phyloP scores from a whole-genome alignment of 1,139 yeast species.

The Casaregolazyma suthepensis region DNA sequence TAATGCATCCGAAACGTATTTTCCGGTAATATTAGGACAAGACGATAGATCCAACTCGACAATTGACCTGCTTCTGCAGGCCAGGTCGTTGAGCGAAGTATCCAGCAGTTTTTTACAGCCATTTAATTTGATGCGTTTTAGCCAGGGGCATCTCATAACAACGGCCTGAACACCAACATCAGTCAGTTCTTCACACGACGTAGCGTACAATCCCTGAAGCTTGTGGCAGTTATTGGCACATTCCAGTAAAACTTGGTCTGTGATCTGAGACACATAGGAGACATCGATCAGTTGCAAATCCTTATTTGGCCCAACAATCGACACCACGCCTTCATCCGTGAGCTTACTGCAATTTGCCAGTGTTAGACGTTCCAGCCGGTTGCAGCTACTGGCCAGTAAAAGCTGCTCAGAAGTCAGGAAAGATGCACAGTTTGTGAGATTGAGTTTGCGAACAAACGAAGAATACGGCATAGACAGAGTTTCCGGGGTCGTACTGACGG shows the following conservation, averaged over 20 bases:
- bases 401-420: slow-evolving; percentile 59
- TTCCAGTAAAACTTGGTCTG: slow-evolving; percentile 64
- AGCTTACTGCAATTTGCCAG: slow-evolving; percentile 72
- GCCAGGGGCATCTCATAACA: slow-evolving; percentile 59
- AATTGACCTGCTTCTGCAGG: slow-evolving; percentile 63
- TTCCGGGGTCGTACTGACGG: slow-evolving; percentile 14
- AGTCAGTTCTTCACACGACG: slow-evolving; percentile 67
- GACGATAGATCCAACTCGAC: slow-evolving; percentile 89
- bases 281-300: slow-evolving; percentile 81
- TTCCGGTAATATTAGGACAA: slow-evolving; percentile 68
- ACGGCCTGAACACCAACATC: slow-evolving; percentile 60
- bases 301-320: slow-evolving; percentile 57
- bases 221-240: slow-evolving; percentile 67
- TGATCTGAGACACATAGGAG: slow-evolving; percentile 67
- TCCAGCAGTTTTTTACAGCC: slow-evolving; percentile 66
- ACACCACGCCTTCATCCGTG: slow-evolving; percentile 54
- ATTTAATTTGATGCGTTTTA: slow-evolving; percentile 78
- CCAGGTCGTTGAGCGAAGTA: slow-evolving; percentile 56
- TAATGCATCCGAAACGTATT: slow-evolving; percentile 55
- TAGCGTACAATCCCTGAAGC: slow-evolving; percentile 86
- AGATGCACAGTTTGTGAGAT: slow-evolving; percentile 68
- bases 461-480: slow-evolving; percentile 49
- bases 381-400: slow-evolving; percentile 40
- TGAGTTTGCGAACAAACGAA: slow-evolving; percentile 68
- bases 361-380: slow-evolving; percentile 76